These are phyloP conservation scores for Mycena olivaceomarginata DNA, from an alignment of 768 basidiomycete genomes.

Conservation along the genomic window DNA sequence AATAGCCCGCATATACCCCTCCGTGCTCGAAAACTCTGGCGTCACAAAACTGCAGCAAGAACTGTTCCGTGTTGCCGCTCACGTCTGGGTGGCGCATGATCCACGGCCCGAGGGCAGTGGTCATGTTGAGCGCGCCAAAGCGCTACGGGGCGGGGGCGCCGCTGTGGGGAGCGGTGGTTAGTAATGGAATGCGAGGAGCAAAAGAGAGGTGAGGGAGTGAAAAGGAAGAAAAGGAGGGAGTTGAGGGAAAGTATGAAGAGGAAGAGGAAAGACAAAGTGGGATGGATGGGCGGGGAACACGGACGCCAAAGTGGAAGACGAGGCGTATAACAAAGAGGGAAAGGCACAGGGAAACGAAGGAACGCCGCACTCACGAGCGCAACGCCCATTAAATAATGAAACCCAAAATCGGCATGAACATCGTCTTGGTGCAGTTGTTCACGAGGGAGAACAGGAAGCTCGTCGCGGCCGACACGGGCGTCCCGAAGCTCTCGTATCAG, in stretches of 20 bases:
- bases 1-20: slow-evolving; percentile 87
- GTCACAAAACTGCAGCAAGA: slow-evolving; percentile 83
- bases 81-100: slow-evolving; percentile 92
- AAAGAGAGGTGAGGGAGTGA: no score
- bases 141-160: slow-evolving; percentile 75
- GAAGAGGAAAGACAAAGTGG: no score
- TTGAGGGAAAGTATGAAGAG: slow-evolving; percentile 12
- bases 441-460: slow-evolving; percentile 88
- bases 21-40: slow-evolving; percentile 78
- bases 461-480: slow-evolving; percentile 86
- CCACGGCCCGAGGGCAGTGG: slow-evolving; percentile 82
- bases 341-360: not conserved
- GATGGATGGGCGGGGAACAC: no score
- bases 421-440: slow-evolving; percentile 86
- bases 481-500: slow-evolving; percentile 87
- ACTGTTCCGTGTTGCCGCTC: slow-evolving; percentile 84
- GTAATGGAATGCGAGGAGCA: not conserved
- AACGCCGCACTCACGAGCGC: slow-evolving; percentile 68
- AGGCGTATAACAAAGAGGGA: no score
- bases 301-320: no score
- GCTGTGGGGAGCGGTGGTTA: slow-evolving; percentile 42
- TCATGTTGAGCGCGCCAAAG: slow-evolving; percentile 92
- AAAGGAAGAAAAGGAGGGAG: no score
- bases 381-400: slow-evolving; percentile 89
- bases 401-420: slow-evolving; percentile 86